Evolutionary conservation across 192 early-diverging fungal genomes (phyloP), one percentile per base, ranked within the genome.

Genomic region (Helicostylum pulchrum): DNA sequence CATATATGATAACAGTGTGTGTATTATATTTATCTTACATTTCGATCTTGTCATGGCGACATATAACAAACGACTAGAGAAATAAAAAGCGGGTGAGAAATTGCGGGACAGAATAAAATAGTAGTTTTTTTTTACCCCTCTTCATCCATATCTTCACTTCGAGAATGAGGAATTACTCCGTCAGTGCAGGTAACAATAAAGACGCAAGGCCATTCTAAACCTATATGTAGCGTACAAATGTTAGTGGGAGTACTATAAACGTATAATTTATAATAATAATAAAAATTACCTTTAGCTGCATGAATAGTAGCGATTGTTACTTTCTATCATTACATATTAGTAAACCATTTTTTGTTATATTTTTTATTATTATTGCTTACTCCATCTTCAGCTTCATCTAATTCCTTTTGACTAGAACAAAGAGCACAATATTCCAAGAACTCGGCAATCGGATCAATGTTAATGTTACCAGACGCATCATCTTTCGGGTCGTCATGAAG

Each of bases 191-290:
- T 56, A 19, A 48, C 44, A n/a, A 61, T 43, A 21, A 72, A 72
- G 1, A 67, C 71, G 39, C 57, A 54, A 14, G 71, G 64, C 71
- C 71, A 72, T 51, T 72, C 71, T 9, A 72, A 43, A 42, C 70
- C 70, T 63, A 14, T 39, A 9, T 3, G 5, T 0, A 0, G 9
- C 9, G 9, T 9, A 39, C 14, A n/a, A 59, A 55, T 19, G 34
- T 19, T 19, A 46, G 15, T 26, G 26, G 26, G 26, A 2, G 2
- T 2, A n/a, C n/a, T n/a, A n/a, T 46, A 7, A n/a, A 21, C 30
- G 10, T 32, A 46, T 26, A 42, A 56, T 21, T 53, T 23, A 48
- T 0, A 2, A 6, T 9, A 12, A 0, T 8, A 10, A 9, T 21
- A 15, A 31, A 36, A 43, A 2, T n/a, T 58, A 61, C 66, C 66